phyloP scores from a whole-genome alignment of 768 basidiomycete species.

The Dendrothele bispora region DNA sequence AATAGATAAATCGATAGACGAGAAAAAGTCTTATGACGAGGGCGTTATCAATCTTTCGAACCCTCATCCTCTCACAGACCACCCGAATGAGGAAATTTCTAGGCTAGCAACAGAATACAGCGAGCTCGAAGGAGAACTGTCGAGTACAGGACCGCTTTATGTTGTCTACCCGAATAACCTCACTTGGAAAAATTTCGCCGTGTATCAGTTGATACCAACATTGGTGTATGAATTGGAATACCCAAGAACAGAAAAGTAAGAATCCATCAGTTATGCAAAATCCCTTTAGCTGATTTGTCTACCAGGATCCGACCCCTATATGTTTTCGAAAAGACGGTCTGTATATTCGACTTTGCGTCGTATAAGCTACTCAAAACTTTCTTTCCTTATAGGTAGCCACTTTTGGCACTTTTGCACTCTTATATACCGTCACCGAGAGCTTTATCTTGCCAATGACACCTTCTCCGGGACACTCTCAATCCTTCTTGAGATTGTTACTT shows the following conservation, averaged over 20 bases:
- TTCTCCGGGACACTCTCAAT: conserved; percentile 39
- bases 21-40: conserved; percentile 5
- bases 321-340: conserved; percentile 71
- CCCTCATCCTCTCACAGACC: conserved; percentile 56
- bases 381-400: conserved; percentile 63
- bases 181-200: conserved; percentile 74
- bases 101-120: conserved; percentile 73
- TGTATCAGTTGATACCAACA: conserved; percentile 87
- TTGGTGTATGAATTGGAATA: conserved; percentile 97
- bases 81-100: conserved; percentile 66
- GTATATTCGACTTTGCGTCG: conserved; percentile 45
- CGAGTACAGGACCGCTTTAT: conserved; percentile 62
- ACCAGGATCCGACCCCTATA: conserved; percentile 74
- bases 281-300: not conserved
- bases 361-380: too few species aligned
- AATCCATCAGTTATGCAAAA: conserved; percentile 2
- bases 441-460: conserved; percentile 88
- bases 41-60: conserved; percentile 4
- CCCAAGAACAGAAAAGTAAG: conserved; percentile 82
- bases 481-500: conserved; percentile 73
- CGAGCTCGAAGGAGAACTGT: conserved; percentile 76
- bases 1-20: not conserved
- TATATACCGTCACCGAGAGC: conserved; percentile 90
- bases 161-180: conserved; percentile 87
- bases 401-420: conserved; percentile 93